Evolutionary conservation across 495 filamentous ascomycete genomes (phyloP).

Genomic region (Rusavskia elegans): DNA sequence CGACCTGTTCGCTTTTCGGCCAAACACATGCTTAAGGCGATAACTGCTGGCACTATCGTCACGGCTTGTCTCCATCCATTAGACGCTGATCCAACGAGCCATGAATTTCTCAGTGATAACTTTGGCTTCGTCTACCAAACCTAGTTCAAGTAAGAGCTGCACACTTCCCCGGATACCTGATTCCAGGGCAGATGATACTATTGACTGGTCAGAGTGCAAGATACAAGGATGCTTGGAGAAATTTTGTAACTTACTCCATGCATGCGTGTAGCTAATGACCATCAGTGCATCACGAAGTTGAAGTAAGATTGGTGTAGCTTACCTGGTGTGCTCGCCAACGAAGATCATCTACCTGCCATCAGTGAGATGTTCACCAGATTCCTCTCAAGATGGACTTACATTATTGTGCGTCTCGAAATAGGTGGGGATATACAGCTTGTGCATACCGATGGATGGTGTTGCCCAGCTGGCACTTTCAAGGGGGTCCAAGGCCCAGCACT

Average conservation of each 20-base stretch:
- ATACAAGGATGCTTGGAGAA: background rate
- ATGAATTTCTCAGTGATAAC: slow-evolving; percentile 47
- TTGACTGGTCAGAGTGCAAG: background rate
- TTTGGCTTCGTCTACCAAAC: slow-evolving; percentile 57
- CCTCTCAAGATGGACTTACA: slow-evolving; percentile 12
- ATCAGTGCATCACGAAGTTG: background rate
- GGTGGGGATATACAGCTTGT: slow-evolving; percentile 49
- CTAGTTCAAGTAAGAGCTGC: slow-evolving; percentile 49
- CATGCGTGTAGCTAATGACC: slow-evolving; percentile 43
- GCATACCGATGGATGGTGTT: slow-evolving; percentile 37
- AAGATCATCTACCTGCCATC: slow-evolving; percentile 33
- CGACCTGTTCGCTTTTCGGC: too few species aligned
- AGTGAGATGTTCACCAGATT: background rate
- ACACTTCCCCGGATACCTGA: slow-evolving; percentile 48
- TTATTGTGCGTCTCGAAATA: slow-evolving; percentile 53
- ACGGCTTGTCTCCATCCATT: too few species aligned
- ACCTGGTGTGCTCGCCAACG: slow-evolving; percentile 49
- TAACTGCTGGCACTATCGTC: too few species aligned
- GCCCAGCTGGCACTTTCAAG: slow-evolving; percentile 40
- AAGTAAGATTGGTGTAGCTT: background rate
- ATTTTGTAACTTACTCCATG: slow-evolving; percentile 30
- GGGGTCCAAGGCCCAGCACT: slow-evolving; percentile 43
- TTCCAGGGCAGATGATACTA: slow-evolving; percentile 45
- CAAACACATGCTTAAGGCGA: too few species aligned
- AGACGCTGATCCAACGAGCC: slow-evolving; percentile 39